Evolutionary conservation across 2,329 filamentous ascomycete genomes (phyloP), one percentile per base, ranked within the genome.

Genomic region (Talaromyces islandicus): DNA sequence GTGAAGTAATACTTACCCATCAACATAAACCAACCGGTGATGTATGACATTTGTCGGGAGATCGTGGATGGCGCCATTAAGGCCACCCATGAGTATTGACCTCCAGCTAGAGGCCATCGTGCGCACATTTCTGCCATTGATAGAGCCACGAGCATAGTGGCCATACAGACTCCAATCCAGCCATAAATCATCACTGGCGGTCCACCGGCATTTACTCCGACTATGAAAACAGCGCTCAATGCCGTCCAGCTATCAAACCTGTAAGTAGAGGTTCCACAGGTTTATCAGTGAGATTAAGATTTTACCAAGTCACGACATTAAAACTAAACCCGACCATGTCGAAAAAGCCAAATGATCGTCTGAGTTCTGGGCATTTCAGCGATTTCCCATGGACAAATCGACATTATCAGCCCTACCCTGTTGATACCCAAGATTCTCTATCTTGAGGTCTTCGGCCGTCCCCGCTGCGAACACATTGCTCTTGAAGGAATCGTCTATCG

Each of bases 301-400:
- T 70, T 62, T 64, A 78, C 76, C 75, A 81, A 32, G 83, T 85
- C 50, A 86, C 81, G 52, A 85, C 82, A 60, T 77, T 80, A 69
- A 86, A 85, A 52, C 77, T 80, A 70, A 86, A 85, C 0, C 81
- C 83, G 35, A 85, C 76, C 81, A 85, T 85, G 38, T 82, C 82
- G 29, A 85, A 64, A 6, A 84, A 69, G 10, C 80, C 75, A 64
- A 85, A 85, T 9, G 77, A 81, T 9, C 83, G 80, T 67, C 83
- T 83, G 64, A 85, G 76, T 69, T 85, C 82, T 82, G 61, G 25
- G 55, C 5, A 14, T n/a, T n/a, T 38, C 27, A 19, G 19, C 38
- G 21, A 9, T 54, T 30, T 14, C 17, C n/a, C 9, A 27, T 43
- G 3, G 25, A 14, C 25, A 51, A n/a, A 21, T 25, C 6, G 14